Evolutionary conservation across 306 rosid species (phyloP), one percentile per base, ranked within the genome.

Genomic region (Gleditsia sinensis): DNA sequence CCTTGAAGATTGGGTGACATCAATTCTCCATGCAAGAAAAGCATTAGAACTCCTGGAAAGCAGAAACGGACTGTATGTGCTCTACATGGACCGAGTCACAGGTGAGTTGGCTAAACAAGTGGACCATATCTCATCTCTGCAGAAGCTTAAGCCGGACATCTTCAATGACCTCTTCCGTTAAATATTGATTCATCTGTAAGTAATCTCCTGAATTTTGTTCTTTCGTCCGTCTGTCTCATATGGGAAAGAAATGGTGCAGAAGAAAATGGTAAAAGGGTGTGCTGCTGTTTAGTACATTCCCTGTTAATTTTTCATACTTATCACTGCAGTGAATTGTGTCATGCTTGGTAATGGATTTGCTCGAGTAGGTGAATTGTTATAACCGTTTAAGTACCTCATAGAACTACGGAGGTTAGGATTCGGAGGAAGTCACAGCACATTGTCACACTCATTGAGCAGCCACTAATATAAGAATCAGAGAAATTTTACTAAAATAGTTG

Each of bases 11-110:
- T 88, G 97, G 96, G 83, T 94, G 78, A 67, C 81, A 55, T 90
- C 93, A 73, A 75, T 90, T 81, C 75, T 87, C 67, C 92, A 90
- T 19, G 85, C 95, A 67, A 81, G 84, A 67, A 90, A 90, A 82
- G 89, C 88, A 42, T 62, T 94, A 45, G 87, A 88, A 74, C 88
- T 92, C 37, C 54, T 92, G 85, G 97, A 94, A 81, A 92, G 83
- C 89, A 88, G 99, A 81, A 94, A 90, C 63, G 96, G 99, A 69
- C 82, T 94, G 3, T 90, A 90, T 73, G 71, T 71, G 24, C 87
- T 88, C 64, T 90, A 92, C 77, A 87, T 92, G 90, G 99, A 94
- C 53, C 92, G 99, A 74, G 83, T 88, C 77, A 72, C 84, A 9
- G 90, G 93, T 56, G 90, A 87, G 71, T 77, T 88, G 82, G 91